Base-by-base conservation (phyloP, 2,329 filamentous ascomycete genomes). In the Polytolypa hystricis region DNA sequence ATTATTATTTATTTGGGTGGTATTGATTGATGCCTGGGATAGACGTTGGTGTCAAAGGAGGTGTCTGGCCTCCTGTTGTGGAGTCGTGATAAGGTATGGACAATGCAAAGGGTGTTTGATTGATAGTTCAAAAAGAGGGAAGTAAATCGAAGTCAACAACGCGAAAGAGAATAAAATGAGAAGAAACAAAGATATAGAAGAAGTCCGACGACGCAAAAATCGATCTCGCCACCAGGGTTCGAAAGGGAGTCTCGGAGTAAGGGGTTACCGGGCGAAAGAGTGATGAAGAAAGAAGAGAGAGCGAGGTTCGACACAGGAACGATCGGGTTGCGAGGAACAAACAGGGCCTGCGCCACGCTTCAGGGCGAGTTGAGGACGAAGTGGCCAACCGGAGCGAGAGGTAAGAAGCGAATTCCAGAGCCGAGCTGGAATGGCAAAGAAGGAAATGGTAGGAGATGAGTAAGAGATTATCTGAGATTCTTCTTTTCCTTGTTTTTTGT, bases 401-500 rank as follows among this genome's bases (percentile, higher is more conserved):
- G 15, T 12, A 11, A 16, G 19, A n/a, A 19, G 33, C 19, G 23
- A 19, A 35, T 28, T 18, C 17, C 17, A 31, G 17, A 37, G 35
- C 16, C 15, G 29, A 9, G 35, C 19, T 38, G 35, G 35, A 38
- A 38, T 19, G 12, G 11, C 14, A 30, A 18, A 30, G 30, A 38
- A 38, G 35, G 35, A 18, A 16, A 38, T 8, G 21, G 21, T 20
- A n/a, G n/a, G n/a, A n/a, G 25, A 35, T 35, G 33, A 35, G 33
- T 28, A 35, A 35, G 23, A 8, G 26, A 26, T n/a, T 25, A 10
- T 14, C 4, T 10, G 9, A 23, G 10, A 17, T 6, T 33, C 11
- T 12, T 26, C 25, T 23, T 25, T 30, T 14, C 28, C 14, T 14
- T 37, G 29, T 15, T 25, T 31, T 23, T 30, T 16, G 30, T 17